Base-by-base conservation (phyloP, 2,329 filamentous ascomycete species). In the Diaporthe eres region DNA sequence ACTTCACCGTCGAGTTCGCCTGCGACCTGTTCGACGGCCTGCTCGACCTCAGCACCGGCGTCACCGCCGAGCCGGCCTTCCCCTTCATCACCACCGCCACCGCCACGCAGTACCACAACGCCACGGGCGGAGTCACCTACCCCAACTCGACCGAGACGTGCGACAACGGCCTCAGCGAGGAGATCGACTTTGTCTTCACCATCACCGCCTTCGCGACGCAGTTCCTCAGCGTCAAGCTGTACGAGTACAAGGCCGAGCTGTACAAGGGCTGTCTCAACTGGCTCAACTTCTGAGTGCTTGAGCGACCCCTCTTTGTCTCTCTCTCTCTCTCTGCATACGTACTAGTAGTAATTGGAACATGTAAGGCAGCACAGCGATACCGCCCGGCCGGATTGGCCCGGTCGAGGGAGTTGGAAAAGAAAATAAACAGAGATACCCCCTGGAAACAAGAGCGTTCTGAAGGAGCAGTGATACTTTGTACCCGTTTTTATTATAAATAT, bases 1-100 rank as follows among this genome's bases (percentile, higher is more conserved):
- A 77, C 74, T 77, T 77, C 63, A 77, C 68, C n/a, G 74, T 77
- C 55, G 75, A 77, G 61, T 77, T 77, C 65, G 75, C 75, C 22
- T 71, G 61, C 74, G 63, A 75, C 28, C 49, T 77, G 44, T 75
- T 77, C 49, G 70, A 57, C 34, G 75, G 75, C 53, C 61, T 75
- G 37, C 12, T 77, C 39, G 75, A 77, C 55, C 74, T 77, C 61
- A 73, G 73, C 75, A 75, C 75, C 2, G 75, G 75, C 49, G 47
- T 77, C 63, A 77, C 60, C 28, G 70, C 75, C 61, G 70, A 75
- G 57, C 74, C 75, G 22, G 70, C 75, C 15, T 77, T 77, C 53
- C 75, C 75, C 19, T 71, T 77, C 55, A 34, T 67, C 61, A 75
- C 74, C 58, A 75, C 75, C 19, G 74, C 73, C 55, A 74, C 53